Evolutionary conservation across 306 rosid species (phyloP), one percentile per base, ranked within the genome.

Genomic region (Fagus crenata): DNA sequence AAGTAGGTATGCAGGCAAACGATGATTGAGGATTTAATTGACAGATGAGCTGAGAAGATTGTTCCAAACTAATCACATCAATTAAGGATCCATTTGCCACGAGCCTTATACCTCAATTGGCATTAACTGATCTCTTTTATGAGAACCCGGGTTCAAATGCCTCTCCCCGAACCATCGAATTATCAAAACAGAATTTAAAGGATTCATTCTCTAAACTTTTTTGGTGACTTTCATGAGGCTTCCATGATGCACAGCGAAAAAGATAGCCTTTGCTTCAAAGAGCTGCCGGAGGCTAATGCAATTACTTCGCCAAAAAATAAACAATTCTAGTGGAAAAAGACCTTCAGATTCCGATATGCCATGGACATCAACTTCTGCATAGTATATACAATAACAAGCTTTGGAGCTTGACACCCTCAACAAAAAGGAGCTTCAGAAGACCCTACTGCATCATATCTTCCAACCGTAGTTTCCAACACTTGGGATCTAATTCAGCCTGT

Each of bases 401-500:
- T 46, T 3, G 11, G 51, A 46, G 51, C 51, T 46, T 46, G n/a
- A 14, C 22, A 8, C 8, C 46, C 70, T 65, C 37, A 32, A 17
- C 46, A 17, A 6, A 0, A 46, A 49, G 56, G 42, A 55, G 72
- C 72, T 6, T 13, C 39, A 55, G 67, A 55, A 63, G 53, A 67
- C 82, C 74, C 69, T 85, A 80, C 37, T 74, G 88, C 85, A 85
- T 64, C 74, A 83, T 78, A 79, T 95, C 99, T 84, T 91, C 93
- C 56, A 86, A 77, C 84, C 74, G 88, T 76, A 87, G 69, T 82
- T 95, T 95, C 99, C 99, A 95, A 77, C 97, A 95, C 72, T 67
- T 86, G 0, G 99, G 96, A 76, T 95, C 99, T 86, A 89, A 79
- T 85, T 95, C 97, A 69, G 93, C 97, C 99, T 95, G 95, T 61